phyloP scores from a whole-genome alignment of 441 rosid species.

The Bruguiera hainesii region DNA sequence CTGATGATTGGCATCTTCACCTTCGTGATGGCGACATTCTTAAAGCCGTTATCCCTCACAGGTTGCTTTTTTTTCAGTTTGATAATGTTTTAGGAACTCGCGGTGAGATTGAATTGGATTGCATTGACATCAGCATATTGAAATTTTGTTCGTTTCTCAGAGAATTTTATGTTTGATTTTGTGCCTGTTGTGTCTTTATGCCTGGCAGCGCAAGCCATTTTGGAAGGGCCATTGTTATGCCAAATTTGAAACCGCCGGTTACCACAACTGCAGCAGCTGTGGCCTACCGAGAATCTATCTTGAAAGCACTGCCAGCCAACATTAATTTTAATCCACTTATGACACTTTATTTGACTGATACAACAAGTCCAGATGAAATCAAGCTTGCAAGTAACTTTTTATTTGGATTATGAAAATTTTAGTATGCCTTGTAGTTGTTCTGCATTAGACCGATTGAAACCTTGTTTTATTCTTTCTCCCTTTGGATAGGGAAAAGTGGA shows the following conservation, averaged over 20 bases:
- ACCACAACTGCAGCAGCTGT: constrained; percentile 70
- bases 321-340: constrained; percentile 68
- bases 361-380: constrained; percentile 68
- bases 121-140: too few relatives aligned
- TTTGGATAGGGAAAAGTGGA: constrained; percentile 66
- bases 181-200: neutral
- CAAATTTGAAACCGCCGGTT: constrained; percentile 82
- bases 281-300: constrained; percentile 48
- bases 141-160: neutral
- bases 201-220: constrained; percentile 52
- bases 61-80: constrained; percentile 30
- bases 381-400: constrained; percentile 63
- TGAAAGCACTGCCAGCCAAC: constrained; percentile 53
- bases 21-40: constrained; percentile 77
- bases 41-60: constrained; percentile 69
- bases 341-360: constrained; percentile 85
- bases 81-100: too few relatives aligned
- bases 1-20: constrained; percentile 97
- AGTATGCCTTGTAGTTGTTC: neutral
- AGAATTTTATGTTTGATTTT: constrained; percentile 6
- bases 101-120: too few relatives aligned
- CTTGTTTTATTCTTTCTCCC: neutral
- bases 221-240: constrained; percentile 88
- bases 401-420: neutral
- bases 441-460: neutral